These are phyloP conservation scores for Populus hybrid DNA, from an alignment of 441 rosid genomes.

Conservation along the genomic window DNA sequence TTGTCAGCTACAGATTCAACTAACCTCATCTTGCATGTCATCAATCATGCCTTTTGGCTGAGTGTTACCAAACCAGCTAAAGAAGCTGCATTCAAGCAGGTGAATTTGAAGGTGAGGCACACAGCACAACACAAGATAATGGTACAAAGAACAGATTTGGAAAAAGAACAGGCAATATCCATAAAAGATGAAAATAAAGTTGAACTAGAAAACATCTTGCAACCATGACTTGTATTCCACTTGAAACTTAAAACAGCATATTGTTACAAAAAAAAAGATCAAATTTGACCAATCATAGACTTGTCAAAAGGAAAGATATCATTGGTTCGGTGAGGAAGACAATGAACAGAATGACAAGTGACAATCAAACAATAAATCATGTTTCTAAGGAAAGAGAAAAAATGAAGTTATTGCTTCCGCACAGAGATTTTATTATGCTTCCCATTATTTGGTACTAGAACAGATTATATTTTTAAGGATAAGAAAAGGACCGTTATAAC, in stretches of 20 bases:
- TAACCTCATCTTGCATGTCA: slow-evolving; percentile 78
- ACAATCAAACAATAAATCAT: neutral
- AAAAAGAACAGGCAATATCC: neutral
- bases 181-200: neutral
- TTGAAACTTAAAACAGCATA: neutral
- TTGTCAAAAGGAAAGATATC: neutral
- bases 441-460: neutral
- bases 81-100: slow-evolving; percentile 60
- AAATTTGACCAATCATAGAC: neutral
- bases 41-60: slow-evolving; percentile 56
- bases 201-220: neutral
- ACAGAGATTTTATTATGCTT: neutral
- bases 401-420: neutral
- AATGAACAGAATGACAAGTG: neutral
- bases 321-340: neutral
- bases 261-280: neutral
- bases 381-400: neutral
- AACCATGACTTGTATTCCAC: neutral
- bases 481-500: neutral
- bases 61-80: slow-evolving; percentile 74
- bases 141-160: neutral
- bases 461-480: neutral
- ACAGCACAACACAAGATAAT: neutral
- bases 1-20: slow-evolving; percentile 8
- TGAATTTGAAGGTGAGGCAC: neutral